phyloP scores from a whole-genome alignment of 2,329 filamentous ascomycete genomes.

The Aspergillus caelatus region DNA sequence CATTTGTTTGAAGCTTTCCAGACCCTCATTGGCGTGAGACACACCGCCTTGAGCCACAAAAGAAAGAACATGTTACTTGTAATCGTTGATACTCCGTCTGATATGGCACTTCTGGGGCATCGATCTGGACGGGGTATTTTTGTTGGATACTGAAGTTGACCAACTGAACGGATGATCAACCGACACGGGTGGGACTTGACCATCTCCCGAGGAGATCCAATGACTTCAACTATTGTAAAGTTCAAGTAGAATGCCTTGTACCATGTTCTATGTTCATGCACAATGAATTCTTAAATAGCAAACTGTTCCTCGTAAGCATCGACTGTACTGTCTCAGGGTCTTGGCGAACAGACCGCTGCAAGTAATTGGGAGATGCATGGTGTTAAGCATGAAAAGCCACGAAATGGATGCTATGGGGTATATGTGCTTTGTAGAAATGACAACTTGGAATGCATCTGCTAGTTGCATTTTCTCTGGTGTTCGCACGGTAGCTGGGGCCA shows the following conservation, averaged over 20 bases:
- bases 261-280: background rate
- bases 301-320: no score
- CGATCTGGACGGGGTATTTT: background rate
- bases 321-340: no score
- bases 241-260: background rate
- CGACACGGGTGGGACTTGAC: background rate
- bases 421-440: background rate
- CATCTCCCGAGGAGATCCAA: background rate
- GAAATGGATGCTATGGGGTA: background rate
- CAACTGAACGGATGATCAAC: background rate
- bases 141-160: background rate
- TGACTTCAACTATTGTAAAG: background rate
- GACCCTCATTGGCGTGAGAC: background rate
- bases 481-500: background rate
- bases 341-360: background rate
- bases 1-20: background rate
- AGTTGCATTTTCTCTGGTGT: background rate
- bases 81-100: no score
- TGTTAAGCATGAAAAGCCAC: background rate
- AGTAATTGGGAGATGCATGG: background rate
- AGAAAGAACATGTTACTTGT: background rate
- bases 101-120: background rate
- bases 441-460: background rate
- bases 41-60: background rate
- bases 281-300: no score